Conservation (phyloP, 2,329 filamentous ascomycete genomes). For the Alternaria hordeiaustralica region DNA sequence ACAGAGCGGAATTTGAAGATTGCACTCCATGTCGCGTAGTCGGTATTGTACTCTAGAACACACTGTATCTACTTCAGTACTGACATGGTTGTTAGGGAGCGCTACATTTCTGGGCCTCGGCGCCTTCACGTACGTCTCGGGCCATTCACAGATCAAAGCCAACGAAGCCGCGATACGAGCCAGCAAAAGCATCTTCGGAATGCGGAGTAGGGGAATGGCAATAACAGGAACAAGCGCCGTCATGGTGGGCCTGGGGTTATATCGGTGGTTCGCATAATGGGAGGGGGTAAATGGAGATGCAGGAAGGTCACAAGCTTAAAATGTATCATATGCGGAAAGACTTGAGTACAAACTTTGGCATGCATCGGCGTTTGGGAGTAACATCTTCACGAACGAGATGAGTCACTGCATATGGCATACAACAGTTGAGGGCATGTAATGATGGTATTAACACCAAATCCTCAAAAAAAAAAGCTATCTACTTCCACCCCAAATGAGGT, state of each 20-base stretch:
- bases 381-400: not conserved
- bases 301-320: not conserved
- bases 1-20: conserved; percentile 59
- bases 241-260: conserved; percentile 54
- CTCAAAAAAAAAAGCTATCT: not conserved
- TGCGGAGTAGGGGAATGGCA: conserved; percentile 49
- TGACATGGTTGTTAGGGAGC: conserved; percentile 42
- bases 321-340: not conserved
- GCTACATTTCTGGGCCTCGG: conserved; percentile 56
- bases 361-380: not conserved
- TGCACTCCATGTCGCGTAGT: conserved; percentile 75
- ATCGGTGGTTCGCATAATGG: conserved; percentile 48
- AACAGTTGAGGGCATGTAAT: not conserved
- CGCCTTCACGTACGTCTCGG: conserved; percentile 55
- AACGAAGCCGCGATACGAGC: conserved; percentile 51
- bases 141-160: conserved; percentile 52
- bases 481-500: conserved; percentile 17
- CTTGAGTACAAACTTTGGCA: not conserved
- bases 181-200: conserved; percentile 51
- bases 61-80: not conserved
- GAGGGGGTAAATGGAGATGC: not conserved
- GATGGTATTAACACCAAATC: not conserved
- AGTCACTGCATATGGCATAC: not conserved
- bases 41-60: conserved; percentile 56
- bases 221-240: conserved; percentile 50